Percentiles rank a stretch among this genome's conserved stretches.
phyloP scores from a whole-genome alignment of 441 rosid genomes.

The Viola pubescens region DNA sequence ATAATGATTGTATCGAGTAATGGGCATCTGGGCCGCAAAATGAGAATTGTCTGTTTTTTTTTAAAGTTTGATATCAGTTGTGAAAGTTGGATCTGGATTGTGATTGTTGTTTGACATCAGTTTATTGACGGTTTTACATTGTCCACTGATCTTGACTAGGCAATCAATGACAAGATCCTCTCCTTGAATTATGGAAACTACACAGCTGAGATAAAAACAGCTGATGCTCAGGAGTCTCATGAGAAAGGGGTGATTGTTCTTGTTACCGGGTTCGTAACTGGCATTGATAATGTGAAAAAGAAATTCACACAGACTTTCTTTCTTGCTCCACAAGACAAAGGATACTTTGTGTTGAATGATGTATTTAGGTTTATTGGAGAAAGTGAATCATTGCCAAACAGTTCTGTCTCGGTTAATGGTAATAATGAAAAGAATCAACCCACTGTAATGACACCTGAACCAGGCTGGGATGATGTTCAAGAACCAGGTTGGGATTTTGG shows the following conservation, averaged over 20 bases:
- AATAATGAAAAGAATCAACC: slow-evolving; percentile 34
- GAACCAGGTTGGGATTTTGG: slow-evolving; percentile 37
- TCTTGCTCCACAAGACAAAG: slow-evolving; percentile 90
- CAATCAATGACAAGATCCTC: slow-evolving; percentile 68
- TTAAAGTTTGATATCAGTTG: neutral
- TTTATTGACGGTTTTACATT: slow-evolving; percentile 7
- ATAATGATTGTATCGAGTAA: too few relatives aligned
- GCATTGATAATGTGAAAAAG: slow-evolving; percentile 63
- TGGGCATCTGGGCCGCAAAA: too few relatives aligned
- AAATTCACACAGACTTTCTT: slow-evolving; percentile 82
- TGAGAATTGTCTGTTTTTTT: too few relatives aligned
- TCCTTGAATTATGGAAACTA: slow-evolving; percentile 67
- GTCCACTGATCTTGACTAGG: slow-evolving; percentile 41
- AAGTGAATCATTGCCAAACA: slow-evolving; percentile 28
- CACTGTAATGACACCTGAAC: slow-evolving; percentile 28
- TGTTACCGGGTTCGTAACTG: slow-evolving; percentile 79
- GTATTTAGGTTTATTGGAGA: slow-evolving; percentile 70
- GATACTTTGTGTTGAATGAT: slow-evolving; percentile 87
- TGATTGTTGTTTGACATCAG: slow-evolving; percentile 5
- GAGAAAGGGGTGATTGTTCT: slow-evolving; percentile 76
- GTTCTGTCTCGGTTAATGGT: slow-evolving; percentile 27
- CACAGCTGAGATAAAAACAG: slow-evolving; percentile 76
- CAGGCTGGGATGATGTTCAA: slow-evolving; percentile 30
- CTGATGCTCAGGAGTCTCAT: slow-evolving; percentile 78
- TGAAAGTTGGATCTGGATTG: slow-evolving; percentile 1